Percentiles rank a stretch among this genome's conserved stretches.
These are phyloP conservation scores for Gaultheria prostrata DNA, from an alignment of 148 eudicot species.

Conservation along the genomic window DNA sequence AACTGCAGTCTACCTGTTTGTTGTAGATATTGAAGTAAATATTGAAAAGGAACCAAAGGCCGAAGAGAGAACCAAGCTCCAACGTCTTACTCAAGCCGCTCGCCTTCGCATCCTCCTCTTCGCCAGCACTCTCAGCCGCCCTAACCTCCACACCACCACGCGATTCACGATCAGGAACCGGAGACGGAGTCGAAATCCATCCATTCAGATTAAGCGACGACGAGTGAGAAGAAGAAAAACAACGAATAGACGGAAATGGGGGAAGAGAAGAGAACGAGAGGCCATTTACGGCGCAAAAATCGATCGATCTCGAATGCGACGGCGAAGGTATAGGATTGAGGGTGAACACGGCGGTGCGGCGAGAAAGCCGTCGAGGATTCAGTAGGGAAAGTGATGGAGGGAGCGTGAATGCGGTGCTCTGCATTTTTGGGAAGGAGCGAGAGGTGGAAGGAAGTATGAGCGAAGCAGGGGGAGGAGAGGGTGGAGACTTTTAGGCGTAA, in stretches of 20 bases:
- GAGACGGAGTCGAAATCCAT: slow-evolving; percentile 36
- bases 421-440: slow-evolving; percentile 44
- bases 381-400: slow-evolving; percentile 32
- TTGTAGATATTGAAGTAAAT: slow-evolving; percentile 86
- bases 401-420: slow-evolving; percentile 46
- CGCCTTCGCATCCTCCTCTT: slow-evolving; percentile 34
- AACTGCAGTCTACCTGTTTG: slow-evolving; percentile 56
- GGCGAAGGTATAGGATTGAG: slow-evolving; percentile 18
- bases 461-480: background rate
- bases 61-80: slow-evolving; percentile 66
- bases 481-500: background rate
- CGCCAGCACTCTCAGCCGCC: slow-evolving; percentile 53
- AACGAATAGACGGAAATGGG: slow-evolving; percentile 15
- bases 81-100: slow-evolving; percentile 33
- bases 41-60: slow-evolving; percentile 72
- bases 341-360: background rate
- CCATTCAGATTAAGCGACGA: slow-evolving; percentile 20
- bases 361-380: slow-evolving; percentile 26
- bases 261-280: slow-evolving; percentile 15
- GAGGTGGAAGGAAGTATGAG: background rate
- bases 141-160: slow-evolving; percentile 39
- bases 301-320: slow-evolving; percentile 9
- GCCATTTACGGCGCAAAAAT: slow-evolving; percentile 2
- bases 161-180: slow-evolving; percentile 29
- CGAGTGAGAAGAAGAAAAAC: slow-evolving; percentile 19